Evolutionary conservation across 331 rosid genomes (phyloP).

Genomic region (Malus hybrid): DNA sequence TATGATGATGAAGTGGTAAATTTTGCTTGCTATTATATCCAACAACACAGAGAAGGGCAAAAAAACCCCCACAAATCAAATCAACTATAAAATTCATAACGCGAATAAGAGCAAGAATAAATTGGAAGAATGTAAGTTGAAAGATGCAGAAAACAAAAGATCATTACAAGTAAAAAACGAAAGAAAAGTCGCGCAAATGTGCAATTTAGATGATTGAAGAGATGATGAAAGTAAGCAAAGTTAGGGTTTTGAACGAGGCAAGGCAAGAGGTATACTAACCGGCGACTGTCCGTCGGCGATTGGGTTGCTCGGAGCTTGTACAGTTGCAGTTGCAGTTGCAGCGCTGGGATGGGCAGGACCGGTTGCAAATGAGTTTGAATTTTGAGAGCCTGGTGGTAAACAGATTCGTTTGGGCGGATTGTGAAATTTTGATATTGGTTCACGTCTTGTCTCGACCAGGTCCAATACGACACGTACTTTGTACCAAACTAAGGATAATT

Average conservation of each 20-base stretch:
- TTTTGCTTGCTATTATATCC: background rate
- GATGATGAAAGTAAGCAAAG: background rate
- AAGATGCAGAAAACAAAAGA: background rate
- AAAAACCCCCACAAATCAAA: background rate
- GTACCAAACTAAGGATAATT: background rate
- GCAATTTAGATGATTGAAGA: background rate
- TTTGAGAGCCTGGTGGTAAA: background rate
- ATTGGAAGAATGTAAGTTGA: background rate
- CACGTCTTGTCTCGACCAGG: background rate
- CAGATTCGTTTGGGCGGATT: background rate
- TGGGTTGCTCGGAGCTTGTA: background rate
- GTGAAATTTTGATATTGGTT: background rate
- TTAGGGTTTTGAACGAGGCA: background rate
- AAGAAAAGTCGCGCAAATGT: background rate
- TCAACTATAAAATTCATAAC: background rate
- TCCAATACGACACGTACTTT: background rate
- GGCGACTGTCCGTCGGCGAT: background rate
- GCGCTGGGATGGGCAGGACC: background rate
- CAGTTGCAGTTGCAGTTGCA: background rate
- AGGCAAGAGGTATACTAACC: background rate
- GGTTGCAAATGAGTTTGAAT: background rate
- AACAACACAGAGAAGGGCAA: background rate
- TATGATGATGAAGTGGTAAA: background rate
- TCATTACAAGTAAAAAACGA: background rate
- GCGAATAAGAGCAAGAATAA: too few species aligned